Evolutionary conservation across 2,329 filamentous ascomycete genomes (phyloP), one percentile per base, ranked within the genome.

Genomic region (Calonectria montana): DNA sequence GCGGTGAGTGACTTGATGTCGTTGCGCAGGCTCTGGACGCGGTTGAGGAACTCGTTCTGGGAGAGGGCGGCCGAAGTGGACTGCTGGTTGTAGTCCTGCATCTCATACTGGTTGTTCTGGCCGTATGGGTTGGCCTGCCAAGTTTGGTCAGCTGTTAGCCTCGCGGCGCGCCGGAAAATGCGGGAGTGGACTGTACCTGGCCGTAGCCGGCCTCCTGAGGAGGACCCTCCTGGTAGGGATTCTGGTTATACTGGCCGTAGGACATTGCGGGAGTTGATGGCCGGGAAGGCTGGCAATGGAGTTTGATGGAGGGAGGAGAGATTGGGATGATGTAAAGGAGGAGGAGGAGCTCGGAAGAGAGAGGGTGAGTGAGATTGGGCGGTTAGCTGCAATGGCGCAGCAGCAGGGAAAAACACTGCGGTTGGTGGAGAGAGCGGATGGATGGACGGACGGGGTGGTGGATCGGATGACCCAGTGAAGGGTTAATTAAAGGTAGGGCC

Each of bases 1-100:
- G 84, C 86, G n/a, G 90, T 91, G 69, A 96, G 88, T 57, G 88
- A 87, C 72, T 89, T 87, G 81, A 96, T 94, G 77, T 94, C 89
- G 77, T 88, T 86, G 83, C 93, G 93, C 72, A 92, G 88, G 77
- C 88, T 89, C 77, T 91, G 87, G 75, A 94, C 90, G 82, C 92
- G 92, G 77, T 86, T 82, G 74, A 95, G 88, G 84, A 94, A 95
- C 75, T 94, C 92, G 74, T 89, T 86, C 80, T 92, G 91, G 66
- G 88, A 88, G 78, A 94, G 85, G 67, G 75, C 77, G 16, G 77
- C 67, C 57, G 71, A 71, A 57, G 77, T 76, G 72, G 80, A 77
- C 74, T 80, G 78, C 72, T 79, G 82, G 80, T 83, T 83, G 78
- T 90, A 89, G 73, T 87, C 84, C 75, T 89, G 88, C 84, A 92